A percentile compares a stretch with the other conserved stretches of the same genome.
Evolutionary conservation across 78 protist genomes (phyloP).

Genomic region (Speleostelium caveatum): DNA sequence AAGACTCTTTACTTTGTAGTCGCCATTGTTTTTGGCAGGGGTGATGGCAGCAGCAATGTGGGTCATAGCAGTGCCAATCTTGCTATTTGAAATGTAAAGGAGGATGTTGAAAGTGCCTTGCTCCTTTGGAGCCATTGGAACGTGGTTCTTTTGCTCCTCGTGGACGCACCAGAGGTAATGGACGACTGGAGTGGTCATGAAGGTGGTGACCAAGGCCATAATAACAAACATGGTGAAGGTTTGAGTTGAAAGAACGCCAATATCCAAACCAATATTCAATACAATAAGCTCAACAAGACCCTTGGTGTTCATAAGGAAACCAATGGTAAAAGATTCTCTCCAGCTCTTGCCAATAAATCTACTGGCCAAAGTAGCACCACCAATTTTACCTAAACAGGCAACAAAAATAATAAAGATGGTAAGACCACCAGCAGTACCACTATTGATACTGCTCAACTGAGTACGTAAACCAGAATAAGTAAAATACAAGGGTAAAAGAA

Average conservation of each 20-base stretch:
- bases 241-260: conserved; percentile 12
- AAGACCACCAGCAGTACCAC: conserved; percentile 78
- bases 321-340: conserved; percentile 81
- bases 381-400: conserved; percentile 73
- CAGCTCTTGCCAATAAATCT: conserved; percentile 36
- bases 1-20: conserved; percentile 8
- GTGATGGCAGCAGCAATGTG: conserved; percentile 33
- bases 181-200: conserved; percentile 85
- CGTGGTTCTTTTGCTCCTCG: conserved; percentile 6
- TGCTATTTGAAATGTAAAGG: conserved; percentile 15
- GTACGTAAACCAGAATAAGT: conserved; percentile 77
- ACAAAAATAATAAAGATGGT: conserved; percentile 65
- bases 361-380: conserved; percentile 58
- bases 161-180: conserved; percentile 19
- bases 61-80: neutral
- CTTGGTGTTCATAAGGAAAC: conserved; percentile 87
- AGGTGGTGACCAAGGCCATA: conserved; percentile 86
- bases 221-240: conserved; percentile 84
- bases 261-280: conserved; percentile 81
- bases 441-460: conserved; percentile 13
- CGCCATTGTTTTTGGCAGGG: neutral
- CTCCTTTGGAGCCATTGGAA: conserved; percentile 37
- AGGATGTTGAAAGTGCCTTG: conserved; percentile 48
- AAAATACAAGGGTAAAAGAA: conserved; percentile 81
- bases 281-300: conserved; percentile 86